Base-by-base conservation (phyloP, 805 yeast genomes). In the Teunomyces funiuensis region DNA sequence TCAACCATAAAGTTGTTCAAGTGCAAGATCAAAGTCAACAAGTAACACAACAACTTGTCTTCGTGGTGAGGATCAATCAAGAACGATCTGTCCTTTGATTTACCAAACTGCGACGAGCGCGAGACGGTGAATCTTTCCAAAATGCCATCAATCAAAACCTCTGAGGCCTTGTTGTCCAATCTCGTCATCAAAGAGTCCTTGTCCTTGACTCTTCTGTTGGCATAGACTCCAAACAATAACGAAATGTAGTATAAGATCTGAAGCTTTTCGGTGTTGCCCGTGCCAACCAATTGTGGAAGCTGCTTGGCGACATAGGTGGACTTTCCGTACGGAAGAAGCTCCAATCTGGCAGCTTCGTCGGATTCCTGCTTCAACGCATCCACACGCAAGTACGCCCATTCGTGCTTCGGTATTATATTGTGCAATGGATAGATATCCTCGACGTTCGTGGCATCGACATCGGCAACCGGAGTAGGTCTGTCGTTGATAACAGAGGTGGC, bases 31-130 rank as follows among this genome's bases (percentile, higher is more conserved):
- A 85, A 65, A 5, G 84, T 85, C 46, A 93, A 68, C 36, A 89
- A 70, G 64, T 80, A 84, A 63, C 96, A 85, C 50, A 93, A 69
- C 37, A 93, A 71, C 65, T 85, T 88, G 65, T 88, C 96, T 62
- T 88, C 96, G 57, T 80, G 79, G 53, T 79, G 83, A 29, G 98
- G 97, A 57, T 93, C 97, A 46, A 93, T 78, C 47, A 77, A 71
- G 60, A 78, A 91, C n/a, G 83, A 75, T 52, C 83, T 77, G 47
- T 83, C 88, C 58, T 83, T 84, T n/a, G 85, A 68, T 61, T 79
- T 82, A 43, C 93, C 95, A 47, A 80, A 76, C 39, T 72, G 76
- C 6, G 86, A 79, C 6, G 87, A 73, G 53, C 76, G 78, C 22
- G 76, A 56, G 20, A 83, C 76, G 10, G 97, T 77, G 63, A 88